Evolutionary conservation across 2,329 filamentous ascomycete genomes (phyloP).

Genomic region (Monosporascus sp.): DNA sequence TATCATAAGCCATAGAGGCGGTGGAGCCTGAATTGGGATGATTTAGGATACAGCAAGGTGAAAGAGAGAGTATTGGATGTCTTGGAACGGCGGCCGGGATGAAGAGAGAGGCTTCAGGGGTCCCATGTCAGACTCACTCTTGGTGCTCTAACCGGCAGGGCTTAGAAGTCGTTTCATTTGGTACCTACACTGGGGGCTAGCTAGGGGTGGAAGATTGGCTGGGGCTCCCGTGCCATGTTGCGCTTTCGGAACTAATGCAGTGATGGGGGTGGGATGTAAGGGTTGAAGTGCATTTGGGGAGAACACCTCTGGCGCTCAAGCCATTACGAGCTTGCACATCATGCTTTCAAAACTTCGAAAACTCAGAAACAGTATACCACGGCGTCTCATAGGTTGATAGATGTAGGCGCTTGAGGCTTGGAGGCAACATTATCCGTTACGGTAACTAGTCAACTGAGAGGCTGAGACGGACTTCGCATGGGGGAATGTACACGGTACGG

Average conservation of each 20-base stretch:
- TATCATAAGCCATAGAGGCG: slow-evolving; percentile 22
- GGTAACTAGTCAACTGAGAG: too few relatives aligned
- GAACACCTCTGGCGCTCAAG: background rate
- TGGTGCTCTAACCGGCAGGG: slow-evolving; percentile 26
- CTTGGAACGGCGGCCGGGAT: slow-evolving; percentile 27
- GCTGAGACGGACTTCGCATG: too few relatives aligned
- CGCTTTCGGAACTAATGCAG: slow-evolving; percentile 18
- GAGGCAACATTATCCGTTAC: too few relatives aligned
- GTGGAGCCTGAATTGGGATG: slow-evolving; percentile 24
- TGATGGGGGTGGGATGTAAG: slow-evolving; percentile 8
- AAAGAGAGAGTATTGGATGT: slow-evolving; percentile 1
- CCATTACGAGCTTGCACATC: background rate
- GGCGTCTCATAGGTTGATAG: background rate
- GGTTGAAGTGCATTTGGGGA: slow-evolving; percentile 9
- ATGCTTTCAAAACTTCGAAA: background rate
- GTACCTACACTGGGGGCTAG: slow-evolving; percentile 17
- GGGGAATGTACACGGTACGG: too few relatives aligned
- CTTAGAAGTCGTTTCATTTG: slow-evolving; percentile 20
- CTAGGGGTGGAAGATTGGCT: slow-evolving; percentile 10
- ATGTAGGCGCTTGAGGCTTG: background rate
- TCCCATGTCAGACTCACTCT: slow-evolving; percentile 21
- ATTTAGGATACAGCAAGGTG: slow-evolving; percentile 3
- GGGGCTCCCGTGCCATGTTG: slow-evolving; percentile 17
- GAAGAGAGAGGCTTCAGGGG: slow-evolving; percentile 21
- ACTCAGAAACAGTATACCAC: background rate